Conservation (phyloP, 371 early-diverging fungal genomes). For the Mucor lusitanicus region DNA sequence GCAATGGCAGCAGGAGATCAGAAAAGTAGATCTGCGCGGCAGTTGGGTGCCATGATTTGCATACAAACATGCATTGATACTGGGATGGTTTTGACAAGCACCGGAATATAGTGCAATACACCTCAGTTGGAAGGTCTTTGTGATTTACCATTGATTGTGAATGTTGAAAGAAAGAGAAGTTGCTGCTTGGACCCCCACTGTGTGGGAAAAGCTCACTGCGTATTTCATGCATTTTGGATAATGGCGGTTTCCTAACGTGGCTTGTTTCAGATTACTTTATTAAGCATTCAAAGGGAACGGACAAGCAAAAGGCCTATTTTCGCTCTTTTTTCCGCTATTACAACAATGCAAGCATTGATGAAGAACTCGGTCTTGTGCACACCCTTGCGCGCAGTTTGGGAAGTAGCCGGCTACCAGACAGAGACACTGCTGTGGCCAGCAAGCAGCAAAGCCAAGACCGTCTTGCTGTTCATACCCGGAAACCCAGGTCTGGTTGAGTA, state of each 20-base stretch:
- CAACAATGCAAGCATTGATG: conserved; percentile 2
- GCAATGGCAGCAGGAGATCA: background rate
- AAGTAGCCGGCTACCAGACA: conserved; percentile 50
- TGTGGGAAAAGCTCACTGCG: background rate
- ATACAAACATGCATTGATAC: background rate
- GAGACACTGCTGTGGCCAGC: conserved; percentile 62
- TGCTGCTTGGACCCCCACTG: background rate
- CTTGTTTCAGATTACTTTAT: no score
- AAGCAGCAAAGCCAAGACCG: conserved; percentile 29
- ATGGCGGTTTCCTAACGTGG: background rate
- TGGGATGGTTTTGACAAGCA: background rate
- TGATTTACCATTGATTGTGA: background rate
- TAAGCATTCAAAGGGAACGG: background rate
- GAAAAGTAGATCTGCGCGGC: background rate
- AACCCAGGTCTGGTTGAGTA: conserved; percentile 78
- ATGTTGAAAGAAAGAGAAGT: no score
- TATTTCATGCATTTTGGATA: background rate
- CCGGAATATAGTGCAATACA: background rate
- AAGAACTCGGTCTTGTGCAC: background rate
- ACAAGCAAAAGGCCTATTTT: background rate
- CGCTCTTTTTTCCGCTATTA: background rate
- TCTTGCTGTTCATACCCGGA: conserved; percentile 63
- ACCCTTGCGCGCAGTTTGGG: conserved; percentile 52
- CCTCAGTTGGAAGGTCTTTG: background rate
- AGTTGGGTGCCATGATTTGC: background rate